Conservation (phyloP, 306 rosid genomes). For the Castanea sativa region DNA sequence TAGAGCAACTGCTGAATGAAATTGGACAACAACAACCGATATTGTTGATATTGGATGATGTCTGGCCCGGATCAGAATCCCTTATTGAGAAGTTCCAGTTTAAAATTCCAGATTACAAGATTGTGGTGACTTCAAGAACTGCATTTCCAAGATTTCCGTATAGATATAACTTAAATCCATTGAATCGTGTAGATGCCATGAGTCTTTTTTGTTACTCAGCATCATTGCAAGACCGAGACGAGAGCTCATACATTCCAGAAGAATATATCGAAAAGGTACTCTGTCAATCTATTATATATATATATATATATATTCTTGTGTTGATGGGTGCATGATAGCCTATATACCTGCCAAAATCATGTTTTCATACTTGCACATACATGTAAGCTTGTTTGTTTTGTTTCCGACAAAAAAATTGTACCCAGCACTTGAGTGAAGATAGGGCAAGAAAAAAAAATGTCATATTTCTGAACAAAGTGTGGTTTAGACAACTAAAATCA, state of each 20-base stretch:
- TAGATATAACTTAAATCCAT: slow-evolving; percentile 2
- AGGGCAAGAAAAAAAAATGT: too few relatives aligned
- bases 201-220: slow-evolving; percentile 28
- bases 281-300: neutral
- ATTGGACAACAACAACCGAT: neutral
- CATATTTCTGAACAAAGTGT: too few relatives aligned
- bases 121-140: slow-evolving; percentile 40
- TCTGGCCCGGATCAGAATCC: slow-evolving; percentile 21
- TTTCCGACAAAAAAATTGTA: too few relatives aligned
- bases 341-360: too few relatives aligned
- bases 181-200: slow-evolving; percentile 20
- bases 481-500: neutral
- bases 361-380: too few relatives aligned
- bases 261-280: slow-evolving; percentile 23
- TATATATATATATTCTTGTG: too few relatives aligned
- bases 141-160: slow-evolving; percentile 11
- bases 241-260: slow-evolving; percentile 6
- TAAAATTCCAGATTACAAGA: slow-evolving; percentile 20
- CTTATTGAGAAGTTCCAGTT: slow-evolving; percentile 18
- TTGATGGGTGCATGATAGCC: too few relatives aligned
- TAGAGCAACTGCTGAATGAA: slow-evolving; percentile 4
- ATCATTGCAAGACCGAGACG: neutral
- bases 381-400: too few relatives aligned
- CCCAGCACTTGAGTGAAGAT: too few relatives aligned
- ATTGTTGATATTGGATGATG: slow-evolving; percentile 35